phyloP scores from a whole-genome alignment of 78 protist species.

The Guillardia theta region DNA sequence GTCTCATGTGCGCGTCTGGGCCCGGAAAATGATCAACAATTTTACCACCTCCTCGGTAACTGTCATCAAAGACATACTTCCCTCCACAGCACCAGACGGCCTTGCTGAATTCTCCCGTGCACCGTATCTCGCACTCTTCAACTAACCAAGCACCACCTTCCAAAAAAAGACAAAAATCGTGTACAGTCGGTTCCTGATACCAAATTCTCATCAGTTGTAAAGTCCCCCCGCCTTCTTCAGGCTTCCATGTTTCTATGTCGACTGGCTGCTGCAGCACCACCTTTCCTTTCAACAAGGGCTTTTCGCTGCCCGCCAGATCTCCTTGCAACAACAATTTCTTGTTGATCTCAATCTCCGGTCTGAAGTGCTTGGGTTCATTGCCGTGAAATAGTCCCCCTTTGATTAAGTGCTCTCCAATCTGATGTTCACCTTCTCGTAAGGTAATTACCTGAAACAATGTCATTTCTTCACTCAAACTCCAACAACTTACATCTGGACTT shows the following conservation, averaged over 20 bases:
- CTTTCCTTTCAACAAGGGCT: not conserved
- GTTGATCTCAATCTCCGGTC: not conserved
- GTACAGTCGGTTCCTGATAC: not conserved
- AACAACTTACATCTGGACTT: not conserved
- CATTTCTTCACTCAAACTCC: not conserved
- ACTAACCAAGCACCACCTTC: not conserved
- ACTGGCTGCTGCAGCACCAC: not conserved
- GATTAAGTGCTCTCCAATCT: not conserved
- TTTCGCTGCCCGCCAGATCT: not conserved
- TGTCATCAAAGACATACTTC: not conserved
- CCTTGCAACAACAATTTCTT: not conserved
- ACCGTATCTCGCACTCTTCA: not conserved
- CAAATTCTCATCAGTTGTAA: not conserved
- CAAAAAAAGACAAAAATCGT: not conserved
- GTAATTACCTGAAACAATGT: not conserved
- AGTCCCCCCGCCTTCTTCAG: not conserved
- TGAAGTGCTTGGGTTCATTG: not conserved
- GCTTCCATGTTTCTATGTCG: not conserved
- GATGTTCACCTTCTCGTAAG: not conserved
- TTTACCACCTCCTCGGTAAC: not conserved
- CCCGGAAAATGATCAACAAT: not conserved
- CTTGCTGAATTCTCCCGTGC: not conserved
- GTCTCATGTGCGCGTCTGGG: not conserved
- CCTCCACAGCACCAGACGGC: not conserved
- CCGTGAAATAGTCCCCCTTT: not conserved